Evolutionary conservation across 2,329 filamentous ascomycete species (phyloP), one percentile per base, ranked within the genome.

Genomic region (Colletotrichum musae): DNA sequence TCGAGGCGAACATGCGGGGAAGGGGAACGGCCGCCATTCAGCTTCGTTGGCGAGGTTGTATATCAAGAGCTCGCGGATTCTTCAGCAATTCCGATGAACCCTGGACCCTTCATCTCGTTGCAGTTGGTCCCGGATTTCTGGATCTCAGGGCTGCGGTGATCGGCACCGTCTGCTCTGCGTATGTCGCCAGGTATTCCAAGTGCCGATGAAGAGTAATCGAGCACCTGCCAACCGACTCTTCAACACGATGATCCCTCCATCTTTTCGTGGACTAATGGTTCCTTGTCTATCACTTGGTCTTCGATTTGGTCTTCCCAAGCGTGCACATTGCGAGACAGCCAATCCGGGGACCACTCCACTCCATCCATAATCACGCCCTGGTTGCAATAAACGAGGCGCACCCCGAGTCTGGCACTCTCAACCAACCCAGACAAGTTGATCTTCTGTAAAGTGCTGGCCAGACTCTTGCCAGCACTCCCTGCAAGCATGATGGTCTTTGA

Each of bases 1-100:
- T 62, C 32, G 36, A 68, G 68, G 64, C 68, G 68, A 54, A 48
- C 45, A 54, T 70, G 64, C 64, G 58, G 64, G 64, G 58, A 45
- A 12, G 39, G 43, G 12, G 24, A 18, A 48, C 3, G 32, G 28
- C 43, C 48, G 9, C 64, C 64, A 68, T 21, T 63, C 51, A 24
- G 39, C 45, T 52, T 15, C 39, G 13, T n/a, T 6, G 18, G 41
- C 45, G 53, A 47, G 32, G 15, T 62, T 68, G 50, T 64, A 70
- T 53, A 54, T 45, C 63, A 12, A 58, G 64, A 47, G 64, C 10
- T 64, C 16, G 43, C 48, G 21, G 41, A 41, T 70, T 70, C 67
- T 70, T 67, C 45, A 61, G 48, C 41, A 39, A 50, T 68, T 28
- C 28, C 28, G 64, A 68, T 41, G 68, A 63, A 54, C 57, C 64